These are phyloP conservation scores for Cruciata laevipes DNA, from an alignment of 257 asterid genomes.

Conservation along the genomic window DNA sequence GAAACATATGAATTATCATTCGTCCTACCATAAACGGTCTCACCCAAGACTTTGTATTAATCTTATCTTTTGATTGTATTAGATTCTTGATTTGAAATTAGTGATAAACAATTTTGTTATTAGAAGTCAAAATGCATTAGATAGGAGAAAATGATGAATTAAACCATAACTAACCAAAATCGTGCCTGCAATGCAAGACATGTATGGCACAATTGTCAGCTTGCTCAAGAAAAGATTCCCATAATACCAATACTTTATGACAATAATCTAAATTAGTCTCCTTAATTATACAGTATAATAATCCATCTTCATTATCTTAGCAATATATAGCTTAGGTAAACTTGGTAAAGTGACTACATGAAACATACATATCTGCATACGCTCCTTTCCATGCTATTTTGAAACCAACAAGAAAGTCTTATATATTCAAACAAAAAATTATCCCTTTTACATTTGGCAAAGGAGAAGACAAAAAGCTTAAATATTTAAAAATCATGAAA, in stretches of 20 bases:
- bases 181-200: constrained; percentile 1
- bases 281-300: neutral
- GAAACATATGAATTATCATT: no score
- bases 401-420: neutral
- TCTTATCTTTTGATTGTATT: no score
- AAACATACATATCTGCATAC: neutral
- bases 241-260: neutral
- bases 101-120: neutral
- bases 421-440: neutral
- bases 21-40: no score
- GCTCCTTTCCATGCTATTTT: neutral
- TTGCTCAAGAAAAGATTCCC: neutral
- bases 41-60: no score
- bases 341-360: neutral
- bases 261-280: neutral
- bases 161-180: neutral
- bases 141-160: neutral
- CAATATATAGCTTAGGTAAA: neutral
- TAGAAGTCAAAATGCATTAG: constrained; percentile 13
- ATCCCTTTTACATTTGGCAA: constrained; percentile 1
- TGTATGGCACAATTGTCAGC: constrained; percentile 3
- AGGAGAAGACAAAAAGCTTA: no score
- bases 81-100: neutral
- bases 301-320: neutral
- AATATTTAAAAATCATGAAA: no score